Conservation (phyloP, 352 stramenopile species). For the Blastocystis sp. region DNA sequence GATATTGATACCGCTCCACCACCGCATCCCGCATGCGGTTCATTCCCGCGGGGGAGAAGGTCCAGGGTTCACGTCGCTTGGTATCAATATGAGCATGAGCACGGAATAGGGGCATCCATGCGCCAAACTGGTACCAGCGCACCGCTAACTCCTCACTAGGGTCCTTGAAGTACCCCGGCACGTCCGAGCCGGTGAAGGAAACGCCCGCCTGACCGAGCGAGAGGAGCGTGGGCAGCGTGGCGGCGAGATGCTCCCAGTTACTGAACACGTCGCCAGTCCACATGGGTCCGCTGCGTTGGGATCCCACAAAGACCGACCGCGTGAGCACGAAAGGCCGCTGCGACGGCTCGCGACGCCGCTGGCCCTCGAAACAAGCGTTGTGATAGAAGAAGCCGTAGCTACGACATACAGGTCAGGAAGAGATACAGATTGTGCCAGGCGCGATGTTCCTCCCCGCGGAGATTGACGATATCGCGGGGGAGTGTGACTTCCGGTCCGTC, state of each 20-base stretch:
- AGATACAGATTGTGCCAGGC: constrained; percentile 96
- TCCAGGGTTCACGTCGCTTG: constrained; percentile 89
- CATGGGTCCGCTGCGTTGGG: constrained; percentile 86
- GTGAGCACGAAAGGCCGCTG: constrained; percentile 90
- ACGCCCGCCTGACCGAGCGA: constrained; percentile 84
- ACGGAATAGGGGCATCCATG: constrained; percentile 94
- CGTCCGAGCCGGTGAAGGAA: constrained; percentile 90
- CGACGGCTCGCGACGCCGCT: constrained; percentile 61
- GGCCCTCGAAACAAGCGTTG: constrained; percentile 82
- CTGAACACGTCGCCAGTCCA: constrained; percentile 96
- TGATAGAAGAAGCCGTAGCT: constrained; percentile 89
- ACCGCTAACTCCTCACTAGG: constrained; percentile 67
- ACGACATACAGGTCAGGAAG: not conserved
- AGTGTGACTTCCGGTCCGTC: constrained; percentile 97
- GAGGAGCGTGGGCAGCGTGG: constrained; percentile 89
- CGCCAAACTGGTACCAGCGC: constrained; percentile 72
- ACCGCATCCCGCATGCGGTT: constrained; percentile 75
- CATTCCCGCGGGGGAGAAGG: constrained; percentile 86
- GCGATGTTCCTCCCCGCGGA: constrained; percentile 85
- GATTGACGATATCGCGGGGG: constrained; percentile 80
- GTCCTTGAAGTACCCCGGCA: constrained; percentile 95
- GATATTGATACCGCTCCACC: constrained; percentile 82
- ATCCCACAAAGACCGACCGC: constrained; percentile 90
- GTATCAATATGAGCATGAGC: constrained; percentile 95
- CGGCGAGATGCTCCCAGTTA: constrained; percentile 85